Evolutionary conservation across 2,329 filamentous ascomycete genomes (phyloP).

Genomic region (Phaeosphaeriaceae sp.): DNA sequence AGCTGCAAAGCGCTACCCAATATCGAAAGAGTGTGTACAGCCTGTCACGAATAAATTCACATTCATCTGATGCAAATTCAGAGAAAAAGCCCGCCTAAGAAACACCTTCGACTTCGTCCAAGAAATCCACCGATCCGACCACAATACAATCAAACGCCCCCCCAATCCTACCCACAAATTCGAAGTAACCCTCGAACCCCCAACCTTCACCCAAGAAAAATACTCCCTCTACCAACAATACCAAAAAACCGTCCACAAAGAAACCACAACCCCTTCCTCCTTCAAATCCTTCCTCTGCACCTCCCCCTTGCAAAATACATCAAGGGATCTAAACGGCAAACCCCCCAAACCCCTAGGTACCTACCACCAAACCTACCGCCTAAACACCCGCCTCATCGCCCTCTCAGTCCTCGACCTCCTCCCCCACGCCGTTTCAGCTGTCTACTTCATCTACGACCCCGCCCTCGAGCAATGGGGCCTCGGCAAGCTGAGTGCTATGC

Average conservation of each 20-base stretch:
- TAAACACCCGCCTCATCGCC: slow-evolving; percentile 77
- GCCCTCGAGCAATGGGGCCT: slow-evolving; percentile 73
- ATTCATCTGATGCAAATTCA: slow-evolving; percentile 27
- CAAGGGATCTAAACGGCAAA: slow-evolving; percentile 54
- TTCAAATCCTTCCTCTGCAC: slow-evolving; percentile 69
- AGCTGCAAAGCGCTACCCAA: slow-evolving; percentile 68
- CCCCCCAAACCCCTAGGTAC: slow-evolving; percentile 69
- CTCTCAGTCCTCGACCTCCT: slow-evolving; percentile 79
- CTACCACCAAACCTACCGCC: slow-evolving; percentile 80
- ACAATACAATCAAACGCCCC: slow-evolving; percentile 59
- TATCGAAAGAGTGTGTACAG: slow-evolving; percentile 66
- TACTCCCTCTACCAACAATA: slow-evolving; percentile 75
- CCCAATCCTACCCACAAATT: slow-evolving; percentile 71
- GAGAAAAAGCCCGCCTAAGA: slow-evolving; percentile 66
- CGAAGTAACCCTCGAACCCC: slow-evolving; percentile 71
- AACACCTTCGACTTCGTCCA: slow-evolving; percentile 71
- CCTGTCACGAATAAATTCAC: no score
- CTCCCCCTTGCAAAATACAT: slow-evolving; percentile 46
- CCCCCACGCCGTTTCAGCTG: slow-evolving; percentile 77
- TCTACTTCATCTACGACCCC: slow-evolving; percentile 83
- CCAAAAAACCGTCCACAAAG: slow-evolving; percentile 74
- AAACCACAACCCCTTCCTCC: slow-evolving; percentile 70
- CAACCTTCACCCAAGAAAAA: slow-evolving; percentile 78
- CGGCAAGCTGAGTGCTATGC: slow-evolving; percentile 76
- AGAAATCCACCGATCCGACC: slow-evolving; percentile 73